Evolutionary conservation across 352 stramenopile species (phyloP), one percentile per base, ranked within the genome.

Genomic region (Phytophthora kernoviae): DNA sequence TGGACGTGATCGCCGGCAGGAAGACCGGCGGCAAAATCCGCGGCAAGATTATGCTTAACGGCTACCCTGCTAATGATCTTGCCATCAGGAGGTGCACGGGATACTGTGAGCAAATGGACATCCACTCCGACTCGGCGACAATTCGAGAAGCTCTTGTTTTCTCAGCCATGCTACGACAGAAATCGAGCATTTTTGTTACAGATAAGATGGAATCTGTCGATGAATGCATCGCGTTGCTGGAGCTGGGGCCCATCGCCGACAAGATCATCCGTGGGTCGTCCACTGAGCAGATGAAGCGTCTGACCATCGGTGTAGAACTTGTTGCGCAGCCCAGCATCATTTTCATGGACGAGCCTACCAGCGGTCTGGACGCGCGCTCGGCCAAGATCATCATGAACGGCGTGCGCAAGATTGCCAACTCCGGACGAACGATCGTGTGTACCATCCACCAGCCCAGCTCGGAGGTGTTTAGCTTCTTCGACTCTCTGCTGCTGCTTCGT

Each of bases 1-100:
- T 97, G 65, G 92, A 98, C 70, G 90, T 98, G 1, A 92, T 98
- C 46, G 88, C 93, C 0, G 71, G 93, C 7, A 75, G 94, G 52
- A 98, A 98, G 67, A 93, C 75, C 17, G 81, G 77, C 11, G 93
- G 94, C 5, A 70, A 61, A n/a, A 82, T 91, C 44, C 64, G 56
- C 4, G 88, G 87, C 17, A 55, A 90, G 5, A 78, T 95, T n/a
- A 22, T 84, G 22, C 66, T 68, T 5, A 87, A 83, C 17, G 74
- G 74, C 9, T 58, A 80, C 45, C 50, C 64, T 2, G 69, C 73
- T 17, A 77, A 61, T 0, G 69, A 73, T 27, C 57, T 82, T 34
- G 70, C 73, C 30, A 69, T 83, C 15, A 65, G 68, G 1, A 54
- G 72, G 2, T 67, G 58, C 34, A 84, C 74, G 7, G 74, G 71